Base-by-base conservation (phyloP, 2,329 filamentous ascomycete species). In the Nemania sp. region DNA sequence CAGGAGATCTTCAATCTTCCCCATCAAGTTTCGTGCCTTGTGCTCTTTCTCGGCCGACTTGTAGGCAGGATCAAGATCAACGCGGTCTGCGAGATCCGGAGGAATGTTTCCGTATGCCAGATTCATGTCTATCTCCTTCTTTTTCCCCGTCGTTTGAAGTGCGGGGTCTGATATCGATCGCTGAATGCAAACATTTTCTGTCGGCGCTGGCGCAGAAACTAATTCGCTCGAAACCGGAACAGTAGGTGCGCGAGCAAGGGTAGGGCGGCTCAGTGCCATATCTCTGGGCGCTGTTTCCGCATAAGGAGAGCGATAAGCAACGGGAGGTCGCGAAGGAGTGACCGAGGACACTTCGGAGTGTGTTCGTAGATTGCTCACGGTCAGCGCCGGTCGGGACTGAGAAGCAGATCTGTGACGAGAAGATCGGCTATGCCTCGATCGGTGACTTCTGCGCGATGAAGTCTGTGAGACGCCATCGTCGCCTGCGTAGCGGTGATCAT, bases 21-120 rank as follows among this genome's bases (percentile, higher is more conserved):
- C 80, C 54, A 96, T 85, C 41, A 96, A 83, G 15, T 77, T 68
- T 53, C 76, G 71, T 0, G 75, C 76, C 45, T 76, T 66, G 33
- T 68, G 56, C 61, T 76, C 81, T 60, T 84, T 81, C 44, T 90
- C 76, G 52, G 86, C 83, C 11, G 75, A 73, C 31, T 88, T 78
- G 34, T 81, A 74, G 65, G 59, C 67, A 20, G 73, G 73, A 23
- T 69, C 67, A 33, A 74, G 68, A 45, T 74, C 71, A 0, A 71
- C 66, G 9, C 66, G 62, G 20, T 69, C 66, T 5, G 55, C 69
- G 73, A 90, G 72, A 64, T 91, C 83, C 52, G 89, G 84, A 1
- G 89, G 89, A 0, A 94, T 78, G 47, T 90, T 86, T 55, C 93
- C 93, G 66, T 97, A 97, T 6, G 93, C 93, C 6, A 97, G 79